Base-by-base conservation (phyloP, 352 stramenopile species). In the Salisapilia sapeloensis region DNA sequence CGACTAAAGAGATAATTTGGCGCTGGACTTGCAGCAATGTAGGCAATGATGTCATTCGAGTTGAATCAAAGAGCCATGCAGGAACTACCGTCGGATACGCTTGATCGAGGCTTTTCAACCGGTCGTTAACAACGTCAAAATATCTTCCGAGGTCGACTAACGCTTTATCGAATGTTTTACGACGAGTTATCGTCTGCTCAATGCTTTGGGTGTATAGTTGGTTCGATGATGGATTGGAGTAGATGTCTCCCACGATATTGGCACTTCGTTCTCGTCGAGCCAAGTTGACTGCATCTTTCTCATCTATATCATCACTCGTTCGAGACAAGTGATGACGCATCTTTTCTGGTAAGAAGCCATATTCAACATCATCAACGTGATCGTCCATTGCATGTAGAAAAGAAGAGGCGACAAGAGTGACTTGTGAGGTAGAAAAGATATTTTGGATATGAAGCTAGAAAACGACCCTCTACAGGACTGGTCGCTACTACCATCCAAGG, bases 1-100 rank as follows among this genome's bases (percentile, higher is more conserved):
- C 50, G 6, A 67, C 53, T 8, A 48, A 48, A 20, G 75, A 60
- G 2, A 83, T 40, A 18, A 84, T 48, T 15, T 62, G 54, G 4
- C 65, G 55, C 27, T 84, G 65, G 0, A 56, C 33, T 35, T 87
- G 71, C 1, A 81, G 45, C 18, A 83, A 36, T 13, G 62, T 83
- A 1, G 62, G 65, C 10, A 72, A 35, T 29, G 5, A 20, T 24
- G 8, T 17, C 18, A 18, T 44, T 46, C 30, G 24, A 52, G 14
- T 49, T 4, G 35, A 16, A 11, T 47, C 24, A 19, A 34, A 51
- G 22, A 44, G 7, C 35, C 25, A 56, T 2, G 16, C 11, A 4
- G 35, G 33, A 2, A 37, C 25, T n/a, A 39, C 8, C 7, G 36
- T 25, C 12, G 24, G 23, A 18, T 43, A 34, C 15, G 20, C 24